Evolutionary conservation across 1,139 yeast genomes (phyloP), one percentile per base, ranked within the genome.

Genomic region (Taphrina sp.): DNA sequence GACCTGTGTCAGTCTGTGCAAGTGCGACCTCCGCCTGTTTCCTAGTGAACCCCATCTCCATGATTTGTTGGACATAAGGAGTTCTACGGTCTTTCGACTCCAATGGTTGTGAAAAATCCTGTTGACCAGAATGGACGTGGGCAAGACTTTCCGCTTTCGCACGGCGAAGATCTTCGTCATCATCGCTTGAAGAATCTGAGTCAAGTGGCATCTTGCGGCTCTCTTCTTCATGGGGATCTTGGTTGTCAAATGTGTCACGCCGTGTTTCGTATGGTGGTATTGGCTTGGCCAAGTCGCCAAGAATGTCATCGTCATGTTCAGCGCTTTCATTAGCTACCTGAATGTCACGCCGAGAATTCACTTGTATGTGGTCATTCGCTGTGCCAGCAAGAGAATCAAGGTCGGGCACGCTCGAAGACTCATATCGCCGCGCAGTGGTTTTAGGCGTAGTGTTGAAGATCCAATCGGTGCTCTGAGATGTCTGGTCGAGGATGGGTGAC

Each of bases 1-100:
- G 64, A 0, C 90, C 92, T n/a, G 73, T 69, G 20, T 71, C 68
- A 0, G 81, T 75, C 45, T 70, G 66, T 17, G 72, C 74, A 39
- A 87, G 73, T 0, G 95, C 95, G 5, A 72, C 71, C 39, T 74
- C 76, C 2, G 94, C 81, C 52, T 76, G 79, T 1, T 80, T 83
- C 1, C 77, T 71, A 0, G 83, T 70, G 64, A 87, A 87, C 1
- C 95, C 95, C 78, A 87, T 86, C 60, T 87, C 95, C 0, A 86
- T 70, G 53, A 87, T 72, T 63, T 82, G 86, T 0, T 92, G 92
- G 23, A 86, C 67, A 1, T 81, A 74, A 20, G 73, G 74, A 3
- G 12, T 43, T 22, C 23, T 22, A 2, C 43, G 43, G 16, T 42
- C 47, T 31, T 20, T 28, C n/a, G 19, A 31, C 4, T 34, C 36